Percentiles rank a stretch among this genome's conserved stretches.
Evolutionary conservation across 192 early-diverging fungal species (phyloP).

Genomic region (Chytriomyces confervae): DNA sequence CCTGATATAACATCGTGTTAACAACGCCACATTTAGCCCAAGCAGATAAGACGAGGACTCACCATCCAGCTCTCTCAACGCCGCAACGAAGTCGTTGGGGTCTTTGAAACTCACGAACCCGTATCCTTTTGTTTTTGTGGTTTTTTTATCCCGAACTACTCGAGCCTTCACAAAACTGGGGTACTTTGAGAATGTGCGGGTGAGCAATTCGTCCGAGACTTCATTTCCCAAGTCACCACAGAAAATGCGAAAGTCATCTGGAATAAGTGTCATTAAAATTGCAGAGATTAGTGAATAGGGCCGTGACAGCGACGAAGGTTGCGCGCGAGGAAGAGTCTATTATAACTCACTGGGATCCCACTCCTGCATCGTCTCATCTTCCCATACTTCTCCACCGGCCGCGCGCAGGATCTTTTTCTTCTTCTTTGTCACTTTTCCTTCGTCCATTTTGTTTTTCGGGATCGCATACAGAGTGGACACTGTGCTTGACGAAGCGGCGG

Average conservation of each 20-base stretch:
- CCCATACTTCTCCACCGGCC: slow-evolving; percentile 94
- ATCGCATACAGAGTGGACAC: slow-evolving; percentile 10
- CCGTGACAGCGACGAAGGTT: neutral
- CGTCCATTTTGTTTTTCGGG: slow-evolving; percentile 38
- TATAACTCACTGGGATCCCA: slow-evolving; percentile 72
- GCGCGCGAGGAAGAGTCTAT: neutral
- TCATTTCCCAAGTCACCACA: slow-evolving; percentile 95
- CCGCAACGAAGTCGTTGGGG: slow-evolving; percentile 88
- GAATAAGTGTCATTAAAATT: neutral
- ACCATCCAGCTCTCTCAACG: slow-evolving; percentile 96
- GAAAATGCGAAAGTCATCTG: slow-evolving; percentile 92
- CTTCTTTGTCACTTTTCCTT: slow-evolving; percentile 55
- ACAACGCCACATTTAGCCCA: slow-evolving; percentile 6
- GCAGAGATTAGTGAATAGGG: too few relatives aligned
- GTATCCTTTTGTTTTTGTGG: slow-evolving; percentile 87
- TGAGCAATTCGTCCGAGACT: slow-evolving; percentile 81
- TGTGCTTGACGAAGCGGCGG: neutral
- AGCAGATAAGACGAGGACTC: slow-evolving; percentile 16
- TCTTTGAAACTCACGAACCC: slow-evolving; percentile 94
- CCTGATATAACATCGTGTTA: slow-evolving; percentile 50
- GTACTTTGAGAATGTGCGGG: slow-evolving; percentile 85
- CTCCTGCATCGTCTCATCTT: slow-evolving; percentile 82
- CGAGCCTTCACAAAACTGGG: slow-evolving; percentile 78
- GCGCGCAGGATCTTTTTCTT: slow-evolving; percentile 73
- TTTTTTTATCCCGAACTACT: slow-evolving; percentile 85